These are phyloP conservation scores for Auriculariales sp. DNA, from an alignment of 768 basidiomycete species.

Conservation along the genomic window DNA sequence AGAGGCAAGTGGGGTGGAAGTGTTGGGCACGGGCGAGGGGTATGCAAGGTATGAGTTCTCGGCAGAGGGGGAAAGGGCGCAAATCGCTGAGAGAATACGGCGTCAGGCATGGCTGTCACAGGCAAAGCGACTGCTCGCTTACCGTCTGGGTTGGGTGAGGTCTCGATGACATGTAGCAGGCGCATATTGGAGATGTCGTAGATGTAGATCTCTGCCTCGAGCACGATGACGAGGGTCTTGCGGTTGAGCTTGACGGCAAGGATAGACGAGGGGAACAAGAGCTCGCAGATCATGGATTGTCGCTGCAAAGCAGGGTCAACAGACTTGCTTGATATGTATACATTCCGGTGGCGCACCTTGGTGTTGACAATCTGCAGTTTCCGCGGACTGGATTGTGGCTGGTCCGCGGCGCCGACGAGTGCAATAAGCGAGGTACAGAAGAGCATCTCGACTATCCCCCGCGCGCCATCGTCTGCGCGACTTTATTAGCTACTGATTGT, in stretches of 20 bases:
- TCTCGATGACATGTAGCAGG: conserved; percentile 92
- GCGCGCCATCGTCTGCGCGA: conserved; percentile 70
- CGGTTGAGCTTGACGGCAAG: conserved; percentile 97
- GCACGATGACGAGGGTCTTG: conserved; percentile 87
- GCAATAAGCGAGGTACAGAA: conserved; percentile 98
- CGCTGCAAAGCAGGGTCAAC: conserved; percentile 34
- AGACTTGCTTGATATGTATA: background rate
- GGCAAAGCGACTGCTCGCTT: conserved; percentile 10
- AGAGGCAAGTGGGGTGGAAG: conserved; percentile 41
- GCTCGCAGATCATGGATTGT: conserved; percentile 97
- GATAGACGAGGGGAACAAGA: conserved; percentile 92
- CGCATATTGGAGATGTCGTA: conserved; percentile 99
- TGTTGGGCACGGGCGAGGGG: conserved; percentile 84
- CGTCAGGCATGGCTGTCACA: background rate
- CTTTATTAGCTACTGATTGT: no score
- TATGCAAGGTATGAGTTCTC: conserved; percentile 93
- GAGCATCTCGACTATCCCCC: conserved; percentile 97
- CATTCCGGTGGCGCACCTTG: conserved; percentile 48
- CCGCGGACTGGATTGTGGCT: conserved; percentile 77
- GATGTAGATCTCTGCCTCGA: conserved; percentile 96
- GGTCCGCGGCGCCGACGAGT: conserved; percentile 89
- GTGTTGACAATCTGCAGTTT: conserved; percentile 98
- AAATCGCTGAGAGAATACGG: conserved; percentile 51
- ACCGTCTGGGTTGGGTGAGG: conserved; percentile 92
- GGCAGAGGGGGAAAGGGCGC: conserved; percentile 84